phyloP scores from a whole-genome alignment of 2,329 filamentous ascomycete genomes.

The Cladosporium colombiae region DNA sequence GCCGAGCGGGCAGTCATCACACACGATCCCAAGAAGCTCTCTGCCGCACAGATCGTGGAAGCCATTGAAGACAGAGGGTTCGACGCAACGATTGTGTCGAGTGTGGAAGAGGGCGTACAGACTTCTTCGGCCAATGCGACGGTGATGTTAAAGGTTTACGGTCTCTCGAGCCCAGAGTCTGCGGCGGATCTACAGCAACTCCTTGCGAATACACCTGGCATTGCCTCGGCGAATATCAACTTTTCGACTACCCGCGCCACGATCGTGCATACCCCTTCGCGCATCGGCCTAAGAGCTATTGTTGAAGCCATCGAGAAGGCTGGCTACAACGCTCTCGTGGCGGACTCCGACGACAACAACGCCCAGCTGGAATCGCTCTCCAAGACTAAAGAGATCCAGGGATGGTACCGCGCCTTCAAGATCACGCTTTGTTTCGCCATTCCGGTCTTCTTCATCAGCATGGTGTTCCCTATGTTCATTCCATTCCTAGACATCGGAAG shows the following conservation, averaged over 20 bases:
- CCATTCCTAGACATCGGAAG: slow-evolving; percentile 75
- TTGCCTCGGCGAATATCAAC: slow-evolving; percentile 72
- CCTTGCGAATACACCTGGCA: slow-evolving; percentile 66
- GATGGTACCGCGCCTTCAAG: slow-evolving; percentile 82
- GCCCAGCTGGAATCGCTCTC: slow-evolving; percentile 93
- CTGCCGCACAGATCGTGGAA: slow-evolving; percentile 73
- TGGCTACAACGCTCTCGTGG: slow-evolving; percentile 85
- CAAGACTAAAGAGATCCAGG: slow-evolving; percentile 93
- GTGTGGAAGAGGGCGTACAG: slow-evolving; percentile 61
- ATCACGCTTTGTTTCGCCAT: slow-evolving; percentile 79
- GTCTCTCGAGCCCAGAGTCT: slow-evolving; percentile 69
- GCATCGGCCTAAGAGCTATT: slow-evolving; percentile 76
- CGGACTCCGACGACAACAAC: slow-evolving; percentile 92
- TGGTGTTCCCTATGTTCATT: slow-evolving; percentile 87
- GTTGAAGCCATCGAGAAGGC: slow-evolving; percentile 80
- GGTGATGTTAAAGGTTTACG: slow-evolving; percentile 82
- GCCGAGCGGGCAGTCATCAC: slow-evolving; percentile 88
- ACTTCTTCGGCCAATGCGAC: slow-evolving; percentile 57
- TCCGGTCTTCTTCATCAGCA: slow-evolving; percentile 88
- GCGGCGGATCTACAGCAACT: slow-evolving; percentile 70
- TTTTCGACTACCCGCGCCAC: slow-evolving; percentile 72
- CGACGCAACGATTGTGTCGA: slow-evolving; percentile 79
- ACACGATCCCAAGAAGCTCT: slow-evolving; percentile 72
- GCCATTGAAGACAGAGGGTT: slow-evolving; percentile 90
- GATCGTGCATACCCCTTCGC: slow-evolving; percentile 69